phyloP scores from a whole-genome alignment of 768 basidiomycete genomes.

The Xanthoconium stramineum region DNA sequence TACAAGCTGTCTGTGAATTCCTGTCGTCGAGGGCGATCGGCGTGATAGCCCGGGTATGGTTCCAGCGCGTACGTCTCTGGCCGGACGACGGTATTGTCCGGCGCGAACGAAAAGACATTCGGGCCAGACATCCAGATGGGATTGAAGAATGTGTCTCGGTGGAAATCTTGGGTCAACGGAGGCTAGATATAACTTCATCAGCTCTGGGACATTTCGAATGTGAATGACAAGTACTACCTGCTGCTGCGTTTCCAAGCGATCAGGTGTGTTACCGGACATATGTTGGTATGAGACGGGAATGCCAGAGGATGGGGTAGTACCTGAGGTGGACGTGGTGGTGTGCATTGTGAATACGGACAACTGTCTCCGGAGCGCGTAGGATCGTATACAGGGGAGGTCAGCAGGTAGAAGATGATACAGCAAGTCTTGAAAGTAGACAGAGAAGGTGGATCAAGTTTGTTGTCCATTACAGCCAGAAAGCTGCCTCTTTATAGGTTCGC shows the following conservation, averaged over 20 bases:
- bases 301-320: no score
- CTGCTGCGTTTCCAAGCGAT: background rate
- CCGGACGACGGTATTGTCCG: conserved; percentile 9
- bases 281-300: background rate
- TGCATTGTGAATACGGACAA: no score
- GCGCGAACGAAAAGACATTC: conserved; percentile 10
- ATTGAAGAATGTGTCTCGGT: conserved; percentile 46
- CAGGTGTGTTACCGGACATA: background rate
- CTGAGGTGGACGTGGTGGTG: background rate
- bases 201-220: no score
- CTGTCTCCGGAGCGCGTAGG: no score
- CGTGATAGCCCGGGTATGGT: conserved; percentile 5
- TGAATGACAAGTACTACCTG: background rate
- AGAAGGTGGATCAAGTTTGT: background rate
- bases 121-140: conserved; percentile 30
- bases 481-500: background rate
- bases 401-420: no score
- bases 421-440: no score
- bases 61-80: background rate
- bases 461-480: background rate
- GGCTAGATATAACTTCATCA: background rate
- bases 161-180: conserved; percentile 36
- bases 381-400: no score
- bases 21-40: background rate
- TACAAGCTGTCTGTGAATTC: background rate